Base-by-base conservation (phyloP, 2,329 filamentous ascomycete species). In the Stemphylium vesicarium region DNA sequence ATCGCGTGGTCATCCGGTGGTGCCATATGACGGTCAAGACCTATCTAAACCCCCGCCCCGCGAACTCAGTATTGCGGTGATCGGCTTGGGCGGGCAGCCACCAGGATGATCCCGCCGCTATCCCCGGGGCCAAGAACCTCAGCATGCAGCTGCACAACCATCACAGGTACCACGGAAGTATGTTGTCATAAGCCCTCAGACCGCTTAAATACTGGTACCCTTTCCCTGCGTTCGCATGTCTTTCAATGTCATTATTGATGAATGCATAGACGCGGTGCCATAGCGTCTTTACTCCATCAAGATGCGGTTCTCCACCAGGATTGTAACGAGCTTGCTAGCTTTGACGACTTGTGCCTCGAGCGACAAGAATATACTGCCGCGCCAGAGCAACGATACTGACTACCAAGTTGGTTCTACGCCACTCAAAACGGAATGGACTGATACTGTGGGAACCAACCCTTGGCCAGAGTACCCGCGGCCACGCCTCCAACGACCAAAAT, bases 401-500 rank as follows among this genome's bases (percentile, higher is more conserved):
- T 75, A 75, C 52, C 55, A 63, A 31, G 45, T 73, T 22, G 64
- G 69, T 37, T 53, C 62, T 22, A 66, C 65, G 7, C 69, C 67
- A 2, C 64, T 70, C 13, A 68, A 71, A 78, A 83, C 73, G 54
- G 71, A 29, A 63, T 85, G 82, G 82, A 85, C 83, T 1, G 70
- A 77, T 50, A 71, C 78, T 4, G 80, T 84, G 16, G 82, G 83
- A 31, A 82, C 76, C 1, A 72, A 81, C 35, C 82, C 83, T 0
- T 85, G 84, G 84, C 81, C 81, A 1, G 82, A 86, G 43, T 79
- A 86, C 59, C 84, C 84, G 9, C 80, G 84, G 0, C 84, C 84
- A 2, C 83, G 82, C 60, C 79, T 86, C 8, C 78, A 79, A 32
- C 81, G 84, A 4, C 75, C 82, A 4, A 63, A 73, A 4, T 87